Evolutionary conservation across 495 filamentous ascomycete genomes (phyloP), one percentile per base, ranked within the genome.

Genomic region (Tricharina praecox): DNA sequence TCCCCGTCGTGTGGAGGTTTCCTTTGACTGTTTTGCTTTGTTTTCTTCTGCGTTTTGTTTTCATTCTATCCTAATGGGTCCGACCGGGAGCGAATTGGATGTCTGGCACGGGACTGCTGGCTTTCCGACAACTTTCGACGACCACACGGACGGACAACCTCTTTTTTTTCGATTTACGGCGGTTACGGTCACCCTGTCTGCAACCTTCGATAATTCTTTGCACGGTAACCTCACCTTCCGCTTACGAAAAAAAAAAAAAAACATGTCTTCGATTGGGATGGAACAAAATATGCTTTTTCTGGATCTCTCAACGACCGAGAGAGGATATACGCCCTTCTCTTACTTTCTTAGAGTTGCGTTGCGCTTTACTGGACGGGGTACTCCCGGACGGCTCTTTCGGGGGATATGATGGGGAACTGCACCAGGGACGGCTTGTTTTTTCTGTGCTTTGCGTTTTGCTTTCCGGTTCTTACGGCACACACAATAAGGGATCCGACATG

Each of bases 321-420:
- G 45, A 48, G 45, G 45, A 48, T 10, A 48, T 4, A 48, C 45
- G 45, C 34, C 45, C 16, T 39, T 24, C 39, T 25, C 32, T 38
- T 11, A 15, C 16, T 48, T 16, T 48, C 26, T n/a, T 48, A 48
- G 19, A 38, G 20, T 23, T 16, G 16, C 11, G 37, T 39, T 39
- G 30, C 7, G 1, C 39, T 48, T 48, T 11, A 9, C 32, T 48
- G 30, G 45, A 48, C 45, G 45, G 35, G 45, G 11, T 21, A n/a
- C 4, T 11, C 45, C 35, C 16, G 45, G 34, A 38, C 11, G 34
- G 45, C 30, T 34, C 45, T 37, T 39, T 34, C 10, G 13, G 33
- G 45, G 45, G 45, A 34, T 2, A 23, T 11, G 45, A 35, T 44
- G 19, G 18, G 26, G 26, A 7, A 26, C 21, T 48, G 45, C 43